Conservation (phyloP, 2,329 filamentous ascomycete genomes). For the Chalara sp. region DNA sequence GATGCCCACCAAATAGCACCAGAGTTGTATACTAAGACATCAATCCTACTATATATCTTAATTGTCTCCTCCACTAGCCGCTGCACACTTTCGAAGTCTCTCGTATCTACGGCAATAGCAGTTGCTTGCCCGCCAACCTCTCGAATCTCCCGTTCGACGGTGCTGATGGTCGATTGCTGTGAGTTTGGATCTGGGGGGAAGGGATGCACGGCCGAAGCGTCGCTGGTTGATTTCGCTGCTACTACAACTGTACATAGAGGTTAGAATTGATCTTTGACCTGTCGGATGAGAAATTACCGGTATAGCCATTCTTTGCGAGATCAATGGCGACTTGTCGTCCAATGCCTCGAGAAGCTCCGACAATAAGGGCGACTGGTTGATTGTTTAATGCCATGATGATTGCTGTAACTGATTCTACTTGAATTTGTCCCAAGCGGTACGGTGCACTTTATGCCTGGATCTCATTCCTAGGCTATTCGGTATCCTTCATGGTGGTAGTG, state of each 20-base stretch:
- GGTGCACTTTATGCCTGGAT: too few species aligned
- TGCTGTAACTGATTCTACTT: background rate
- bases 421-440: background rate
- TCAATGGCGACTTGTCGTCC: constrained; percentile 71
- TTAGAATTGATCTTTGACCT: background rate
- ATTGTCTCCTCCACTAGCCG: constrained; percentile 51
- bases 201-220: constrained; percentile 46
- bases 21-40: constrained; percentile 75
- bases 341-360: constrained; percentile 75
- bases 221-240: constrained; percentile 66
- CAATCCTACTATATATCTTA: constrained; percentile 52
- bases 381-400: background rate
- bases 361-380: constrained; percentile 55
- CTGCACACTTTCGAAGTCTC: constrained; percentile 52
- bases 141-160: constrained; percentile 67
- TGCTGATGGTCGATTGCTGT: constrained; percentile 68
- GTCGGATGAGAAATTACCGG: constrained; percentile 39
- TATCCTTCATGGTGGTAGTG: too few species aligned
- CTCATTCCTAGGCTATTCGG: too few species aligned
- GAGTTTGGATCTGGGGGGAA: constrained; percentile 79
- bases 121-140: constrained; percentile 56
- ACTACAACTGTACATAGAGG: constrained; percentile 42
- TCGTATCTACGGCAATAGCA: constrained; percentile 65
- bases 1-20: constrained; percentile 82
- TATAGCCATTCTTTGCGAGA: constrained; percentile 63